Percentiles rank a stretch among this genome's conserved stretches.
Conservation (phyloP, 2,329 filamentous ascomycete species). For the Beauveria caledonica region DNA sequence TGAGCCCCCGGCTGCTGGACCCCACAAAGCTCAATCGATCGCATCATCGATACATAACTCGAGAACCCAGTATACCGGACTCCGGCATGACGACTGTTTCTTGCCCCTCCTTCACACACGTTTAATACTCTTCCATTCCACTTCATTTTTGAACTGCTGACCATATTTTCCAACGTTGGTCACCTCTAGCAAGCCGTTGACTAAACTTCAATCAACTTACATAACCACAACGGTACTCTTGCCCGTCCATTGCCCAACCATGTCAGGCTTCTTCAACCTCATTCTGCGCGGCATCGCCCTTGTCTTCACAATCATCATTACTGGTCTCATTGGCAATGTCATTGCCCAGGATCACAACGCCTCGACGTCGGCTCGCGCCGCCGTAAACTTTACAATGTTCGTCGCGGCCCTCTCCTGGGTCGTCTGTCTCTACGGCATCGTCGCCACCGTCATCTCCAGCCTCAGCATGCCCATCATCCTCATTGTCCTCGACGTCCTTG, state of each 20-base stretch:
- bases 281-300: constrained; percentile 42
- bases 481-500: constrained; percentile 48
- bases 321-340: constrained; percentile 50
- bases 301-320: constrained; percentile 44
- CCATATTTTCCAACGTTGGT: background rate
- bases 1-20: background rate
- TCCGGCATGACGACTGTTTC: background rate
- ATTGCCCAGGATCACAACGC: constrained; percentile 42
- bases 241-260: constrained; percentile 13
- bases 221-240: background rate
- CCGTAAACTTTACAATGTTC: constrained; percentile 62
- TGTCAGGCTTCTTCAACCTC: constrained; percentile 33
- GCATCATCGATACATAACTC: constrained; percentile 8
- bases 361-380: constrained; percentile 32
- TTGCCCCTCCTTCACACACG: background rate
- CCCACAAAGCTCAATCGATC: constrained; percentile 5
- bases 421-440: constrained; percentile 54
- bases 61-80: background rate
- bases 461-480: constrained; percentile 44
- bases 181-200: background rate
- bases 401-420: constrained; percentile 59
- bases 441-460: constrained; percentile 43
- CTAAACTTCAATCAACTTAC: background rate
- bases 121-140: background rate
- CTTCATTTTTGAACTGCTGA: background rate